These are phyloP conservation scores for Pugionium dolabratum DNA, from an alignment of 345 rosid genomes.

Conservation along the genomic window DNA sequence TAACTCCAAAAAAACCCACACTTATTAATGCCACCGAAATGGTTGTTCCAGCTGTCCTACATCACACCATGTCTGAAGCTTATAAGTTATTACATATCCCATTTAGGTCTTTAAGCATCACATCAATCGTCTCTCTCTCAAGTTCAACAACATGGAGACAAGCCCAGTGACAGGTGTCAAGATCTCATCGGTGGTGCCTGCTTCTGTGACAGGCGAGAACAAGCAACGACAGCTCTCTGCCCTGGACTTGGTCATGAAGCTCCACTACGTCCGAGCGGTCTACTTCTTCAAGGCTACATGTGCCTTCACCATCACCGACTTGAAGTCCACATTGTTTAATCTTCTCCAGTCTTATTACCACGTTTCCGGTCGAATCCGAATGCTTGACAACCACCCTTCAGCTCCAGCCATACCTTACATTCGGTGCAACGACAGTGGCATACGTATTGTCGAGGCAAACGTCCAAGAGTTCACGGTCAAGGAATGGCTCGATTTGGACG, in stretches of 20 bases:
- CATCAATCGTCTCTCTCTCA: conserved; percentile 1
- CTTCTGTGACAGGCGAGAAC: conserved; percentile 45
- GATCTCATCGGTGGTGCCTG: conserved; percentile 71
- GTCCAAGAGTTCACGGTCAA: conserved; percentile 49
- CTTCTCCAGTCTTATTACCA: conserved; percentile 48
- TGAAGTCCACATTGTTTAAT: conserved; percentile 53
- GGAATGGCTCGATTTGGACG: conserved; percentile 49
- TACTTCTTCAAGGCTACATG: conserved; percentile 50
- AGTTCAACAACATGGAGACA: conserved; percentile 25
- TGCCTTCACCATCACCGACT: conserved; percentile 43
- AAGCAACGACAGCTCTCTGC: conserved; percentile 45
- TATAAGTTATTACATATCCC: conserved; percentile 21
- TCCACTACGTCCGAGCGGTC: conserved; percentile 65
- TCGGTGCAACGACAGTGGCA: conserved; percentile 82
- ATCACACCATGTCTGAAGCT: neutral
- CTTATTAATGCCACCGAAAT: conserved; percentile 21
- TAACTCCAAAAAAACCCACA: neutral
- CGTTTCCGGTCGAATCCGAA: conserved; percentile 58
- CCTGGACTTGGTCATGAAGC: conserved; percentile 75
- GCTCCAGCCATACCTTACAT: conserved; percentile 44
- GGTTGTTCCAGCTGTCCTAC: conserved; percentile 14
- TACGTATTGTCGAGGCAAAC: conserved; percentile 57
- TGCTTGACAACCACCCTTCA: conserved; percentile 38
- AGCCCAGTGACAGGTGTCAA: conserved; percentile 41
- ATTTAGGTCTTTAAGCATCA: neutral